Evolutionary conservation across 1,139 yeast genomes (phyloP).

Genomic region (Lodderomyces elongisporus): DNA sequence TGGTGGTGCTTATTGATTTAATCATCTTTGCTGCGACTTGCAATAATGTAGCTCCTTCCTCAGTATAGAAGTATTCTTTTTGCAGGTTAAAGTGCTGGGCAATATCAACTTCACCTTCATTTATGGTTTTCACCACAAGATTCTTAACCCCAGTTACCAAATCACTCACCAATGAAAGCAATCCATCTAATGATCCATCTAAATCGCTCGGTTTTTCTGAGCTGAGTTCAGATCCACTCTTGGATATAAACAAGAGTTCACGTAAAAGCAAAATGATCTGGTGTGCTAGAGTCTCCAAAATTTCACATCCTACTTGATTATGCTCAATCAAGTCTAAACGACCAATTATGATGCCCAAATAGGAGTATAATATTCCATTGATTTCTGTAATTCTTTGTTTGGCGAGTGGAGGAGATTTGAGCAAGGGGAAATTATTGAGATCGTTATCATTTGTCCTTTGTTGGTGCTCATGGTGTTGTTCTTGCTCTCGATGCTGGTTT

Average conservation of each 20-base stretch:
- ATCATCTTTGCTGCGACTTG: slow-evolving; percentile 63
- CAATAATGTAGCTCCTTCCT: slow-evolving; percentile 63
- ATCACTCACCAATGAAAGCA: slow-evolving; percentile 59
- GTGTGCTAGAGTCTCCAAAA: slow-evolving; percentile 60
- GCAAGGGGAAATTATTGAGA: slow-evolving; percentile 38
- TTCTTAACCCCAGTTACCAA: slow-evolving; percentile 61
- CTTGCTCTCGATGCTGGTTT: slow-evolving; percentile 25
- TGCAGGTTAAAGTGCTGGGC: slow-evolving; percentile 9
- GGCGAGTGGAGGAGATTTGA: slow-evolving; percentile 62
- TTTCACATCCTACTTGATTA: slow-evolving; percentile 63
- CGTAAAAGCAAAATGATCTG: slow-evolving; percentile 61
- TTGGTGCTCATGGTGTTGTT: slow-evolving; percentile 23
- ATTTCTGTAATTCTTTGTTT: slow-evolving; percentile 70
- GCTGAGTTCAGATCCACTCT: slow-evolving; percentile 45
- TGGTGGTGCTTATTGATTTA: slow-evolving; percentile 47
- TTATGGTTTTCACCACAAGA: slow-evolving; percentile 51
- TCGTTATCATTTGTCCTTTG: slow-evolving; percentile 24
- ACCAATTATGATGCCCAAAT: slow-evolving; percentile 68
- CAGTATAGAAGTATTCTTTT: slow-evolving; percentile 49
- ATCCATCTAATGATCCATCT: slow-evolving; percentile 53
- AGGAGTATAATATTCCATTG: slow-evolving; percentile 61
- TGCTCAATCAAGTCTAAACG: slow-evolving; percentile 71
- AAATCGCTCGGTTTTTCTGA: slow-evolving; percentile 40
- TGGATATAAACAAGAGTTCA: slow-evolving; percentile 61
- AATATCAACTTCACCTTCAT: slow-evolving; percentile 31